phyloP scores from a whole-genome alignment of 257 asterid species.

The Salvia hispanica region DNA sequence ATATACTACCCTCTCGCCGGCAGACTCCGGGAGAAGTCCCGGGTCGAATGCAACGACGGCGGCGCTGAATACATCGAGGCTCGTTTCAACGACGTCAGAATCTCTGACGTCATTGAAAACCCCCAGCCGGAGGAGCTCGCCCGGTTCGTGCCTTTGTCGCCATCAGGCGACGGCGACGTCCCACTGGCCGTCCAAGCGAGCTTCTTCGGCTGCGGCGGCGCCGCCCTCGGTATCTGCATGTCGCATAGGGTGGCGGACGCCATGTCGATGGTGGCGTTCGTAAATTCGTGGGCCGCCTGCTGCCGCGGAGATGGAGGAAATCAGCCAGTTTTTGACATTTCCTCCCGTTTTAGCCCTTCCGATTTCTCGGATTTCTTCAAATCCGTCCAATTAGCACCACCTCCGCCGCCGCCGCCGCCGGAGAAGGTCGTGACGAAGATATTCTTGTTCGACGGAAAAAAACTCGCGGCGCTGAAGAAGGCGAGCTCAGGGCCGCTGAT shows the following conservation, averaged over 20 bases:
- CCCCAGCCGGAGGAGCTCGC: conserved; percentile 19
- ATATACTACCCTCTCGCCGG: conserved; percentile 49
- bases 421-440: conserved; percentile 29
- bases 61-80: conserved; percentile 44
- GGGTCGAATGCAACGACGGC: conserved; percentile 41
- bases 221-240: conserved; percentile 34
- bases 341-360: conserved; percentile 31
- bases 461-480: conserved; percentile 18
- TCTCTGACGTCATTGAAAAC: conserved; percentile 20
- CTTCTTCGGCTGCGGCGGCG: conserved; percentile 33
- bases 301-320: background rate
- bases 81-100: background rate
- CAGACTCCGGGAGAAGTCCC: conserved; percentile 21
- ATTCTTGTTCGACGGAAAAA: conserved; percentile 25
- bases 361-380: conserved; percentile 22
- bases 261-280: conserved; percentile 29
- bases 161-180: background rate
- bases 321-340: conserved; percentile 21
- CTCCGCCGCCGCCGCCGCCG: background rate
- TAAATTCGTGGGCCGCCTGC: conserved; percentile 39
- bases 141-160: conserved; percentile 1
- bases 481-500: conserved; percentile 25
- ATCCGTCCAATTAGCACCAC: background rate
- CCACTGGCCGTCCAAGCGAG: conserved; percentile 32
- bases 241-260: conserved; percentile 40